These are phyloP conservation scores for Chrysanthemum makinoi DNA, from an alignment of 129 eudicot genomes.

Conservation along the genomic window DNA sequence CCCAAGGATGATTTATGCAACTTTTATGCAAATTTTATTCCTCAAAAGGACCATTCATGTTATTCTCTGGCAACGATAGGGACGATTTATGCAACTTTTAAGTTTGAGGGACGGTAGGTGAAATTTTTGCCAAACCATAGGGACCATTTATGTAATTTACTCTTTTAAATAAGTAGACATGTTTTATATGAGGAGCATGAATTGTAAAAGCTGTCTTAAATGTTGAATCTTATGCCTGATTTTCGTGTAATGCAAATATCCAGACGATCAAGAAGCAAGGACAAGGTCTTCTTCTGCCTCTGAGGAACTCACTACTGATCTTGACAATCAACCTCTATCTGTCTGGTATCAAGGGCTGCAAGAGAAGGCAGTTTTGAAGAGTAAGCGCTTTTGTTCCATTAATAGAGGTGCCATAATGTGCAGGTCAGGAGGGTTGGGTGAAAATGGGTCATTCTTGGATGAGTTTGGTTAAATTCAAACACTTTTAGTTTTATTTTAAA, in stretches of 20 bases:
- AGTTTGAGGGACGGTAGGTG: too few relatives aligned
- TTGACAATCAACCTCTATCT: conserved; percentile 34
- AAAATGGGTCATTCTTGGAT: not conserved
- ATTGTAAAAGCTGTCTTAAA: not conserved
- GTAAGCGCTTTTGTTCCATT: conserved; percentile 18
- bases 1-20: too few relatives aligned
- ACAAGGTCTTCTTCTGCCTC: conserved; percentile 5
- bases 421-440: not conserved
- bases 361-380: conserved; percentile 1
- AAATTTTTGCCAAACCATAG: too few relatives aligned
- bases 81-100: too few relatives aligned
- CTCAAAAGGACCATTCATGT: too few relatives aligned
- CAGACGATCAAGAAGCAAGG: not conserved
- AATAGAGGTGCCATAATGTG: not conserved
- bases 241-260: not conserved
- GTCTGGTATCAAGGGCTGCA: conserved; percentile 30
- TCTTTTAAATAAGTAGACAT: not conserved
- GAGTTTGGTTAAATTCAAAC: not conserved
- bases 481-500: not conserved
- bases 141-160: too few relatives aligned
- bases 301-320: conserved; percentile 10
- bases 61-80: too few relatives aligned
- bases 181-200: not conserved
- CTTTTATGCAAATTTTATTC: too few relatives aligned
- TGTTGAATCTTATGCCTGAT: too few relatives aligned